These are phyloP conservation scores for Metroxylon sagu DNA, from an alignment of 176 grass and related monocot species.

Conservation along the genomic window DNA sequence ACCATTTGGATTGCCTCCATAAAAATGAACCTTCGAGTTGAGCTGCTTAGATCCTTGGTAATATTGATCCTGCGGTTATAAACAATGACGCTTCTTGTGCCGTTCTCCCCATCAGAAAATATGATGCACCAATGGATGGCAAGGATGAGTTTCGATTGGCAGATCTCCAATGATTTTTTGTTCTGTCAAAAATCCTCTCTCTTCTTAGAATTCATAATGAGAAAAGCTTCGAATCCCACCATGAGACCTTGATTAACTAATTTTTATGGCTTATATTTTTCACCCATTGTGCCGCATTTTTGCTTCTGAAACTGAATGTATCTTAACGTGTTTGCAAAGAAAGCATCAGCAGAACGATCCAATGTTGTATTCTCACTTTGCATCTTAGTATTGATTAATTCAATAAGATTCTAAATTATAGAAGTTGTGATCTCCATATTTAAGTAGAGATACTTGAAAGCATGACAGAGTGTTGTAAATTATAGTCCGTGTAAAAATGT, in stretches of 20 bases:
- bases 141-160: too few species aligned
- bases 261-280: slow-evolving; percentile 89
- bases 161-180: too few species aligned
- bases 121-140: too few species aligned
- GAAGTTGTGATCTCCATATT: slow-evolving; percentile 77
- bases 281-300: slow-evolving; percentile 72
- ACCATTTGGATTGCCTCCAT: too few species aligned
- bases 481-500: not conserved
- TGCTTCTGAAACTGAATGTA: slow-evolving; percentile 95
- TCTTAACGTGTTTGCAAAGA: slow-evolving; percentile 88
- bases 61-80: too few species aligned
- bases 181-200: too few species aligned
- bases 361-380: slow-evolving; percentile 50
- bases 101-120: too few species aligned
- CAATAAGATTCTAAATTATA: slow-evolving; percentile 80
- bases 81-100: too few species aligned
- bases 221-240: not conserved
- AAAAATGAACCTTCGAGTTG: too few species aligned
- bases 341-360: slow-evolving; percentile 60
- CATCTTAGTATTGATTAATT: slow-evolving; percentile 78
- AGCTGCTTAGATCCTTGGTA: too few species aligned
- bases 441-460: slow-evolving; percentile 84
- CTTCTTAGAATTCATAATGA: not conserved
- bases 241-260: not conserved
- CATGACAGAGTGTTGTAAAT: not conserved